Conservation (phyloP, 1,284 basidiomycete genomes). For the Fomitopsis schrenkii region DNA sequence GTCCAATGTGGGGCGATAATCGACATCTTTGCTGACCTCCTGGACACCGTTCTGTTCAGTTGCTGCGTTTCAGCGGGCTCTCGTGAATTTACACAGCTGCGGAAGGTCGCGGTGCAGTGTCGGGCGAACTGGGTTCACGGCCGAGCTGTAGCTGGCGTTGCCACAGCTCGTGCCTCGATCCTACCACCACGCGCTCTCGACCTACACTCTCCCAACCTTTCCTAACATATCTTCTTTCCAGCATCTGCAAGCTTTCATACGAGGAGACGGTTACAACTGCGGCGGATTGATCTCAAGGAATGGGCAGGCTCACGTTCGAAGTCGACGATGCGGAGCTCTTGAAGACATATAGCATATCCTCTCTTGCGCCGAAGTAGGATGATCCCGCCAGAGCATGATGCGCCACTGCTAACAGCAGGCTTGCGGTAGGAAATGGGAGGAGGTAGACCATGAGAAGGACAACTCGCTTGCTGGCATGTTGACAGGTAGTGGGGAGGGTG, state of each 20-base stretch:
- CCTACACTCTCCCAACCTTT: not conserved
- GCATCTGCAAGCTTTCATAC: not conserved
- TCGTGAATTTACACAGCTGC: not conserved
- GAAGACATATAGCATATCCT: slow-evolving; percentile 70
- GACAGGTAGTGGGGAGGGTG: slow-evolving; percentile 47
- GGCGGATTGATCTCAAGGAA: not conserved
- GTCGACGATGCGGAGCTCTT: slow-evolving; percentile 72
- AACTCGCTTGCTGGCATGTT: slow-evolving; percentile 61
- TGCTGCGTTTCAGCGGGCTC: not conserved
- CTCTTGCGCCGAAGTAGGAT: slow-evolving; percentile 60
- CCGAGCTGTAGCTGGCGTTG: not conserved
- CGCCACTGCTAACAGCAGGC: not conserved
- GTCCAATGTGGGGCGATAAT: not conserved
- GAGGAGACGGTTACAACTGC: not conserved
- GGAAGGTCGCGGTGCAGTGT: not conserved
- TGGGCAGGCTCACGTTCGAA: slow-evolving; percentile 58
- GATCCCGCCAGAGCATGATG: too few species aligned
- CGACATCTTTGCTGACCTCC: not conserved
- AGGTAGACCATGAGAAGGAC: slow-evolving; percentile 72
- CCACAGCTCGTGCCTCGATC: not conserved
- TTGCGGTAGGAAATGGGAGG: slow-evolving; percentile 67
- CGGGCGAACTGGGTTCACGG: not conserved
- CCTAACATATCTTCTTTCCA: not conserved
- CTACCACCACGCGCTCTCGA: not conserved
- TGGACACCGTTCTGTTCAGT: not conserved